A percentile compares a stretch with the other conserved stretches of the same genome.
Evolutionary conservation across 192 early-diverging fungal genomes (phyloP).

Genomic region (Chytriomyces sp.): DNA sequence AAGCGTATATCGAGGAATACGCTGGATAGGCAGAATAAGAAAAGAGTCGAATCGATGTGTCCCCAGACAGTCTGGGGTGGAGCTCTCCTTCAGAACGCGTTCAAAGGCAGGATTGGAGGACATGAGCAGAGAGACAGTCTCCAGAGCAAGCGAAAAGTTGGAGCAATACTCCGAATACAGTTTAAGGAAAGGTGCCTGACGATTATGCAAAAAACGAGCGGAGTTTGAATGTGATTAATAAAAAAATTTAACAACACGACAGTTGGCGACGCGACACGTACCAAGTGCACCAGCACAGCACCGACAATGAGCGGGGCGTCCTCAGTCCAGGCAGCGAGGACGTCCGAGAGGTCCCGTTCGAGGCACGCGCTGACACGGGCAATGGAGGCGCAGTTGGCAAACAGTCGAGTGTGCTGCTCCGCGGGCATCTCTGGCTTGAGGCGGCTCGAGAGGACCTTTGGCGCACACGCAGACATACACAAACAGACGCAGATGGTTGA

Average conservation of each 20-base stretch:
- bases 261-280: background rate
- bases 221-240: background rate
- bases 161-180: conserved; percentile 20
- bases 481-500: background rate
- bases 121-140: conserved; percentile 1
- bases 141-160: conserved; percentile 5
- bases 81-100: background rate
- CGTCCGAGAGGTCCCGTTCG: background rate
- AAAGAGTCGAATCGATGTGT: conserved; percentile 73
- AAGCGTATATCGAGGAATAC: conserved; percentile 89
- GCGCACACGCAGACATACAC: no score
- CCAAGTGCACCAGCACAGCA: background rate
- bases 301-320: background rate
- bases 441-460: background rate
- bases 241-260: background rate
- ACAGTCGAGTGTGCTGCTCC: background rate
- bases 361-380: background rate
- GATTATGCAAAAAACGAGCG: no score
- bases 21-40: conserved; percentile 88
- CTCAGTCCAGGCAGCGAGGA: background rate
- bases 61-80: background rate
- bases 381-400: conserved; percentile 17
- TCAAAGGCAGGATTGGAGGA: background rate
- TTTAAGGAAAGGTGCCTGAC: conserved; percentile 22
- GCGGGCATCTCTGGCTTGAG: background rate